These are phyloP conservation scores for Primulina tabacum DNA, from an alignment of 257 asterid genomes.

Conservation along the genomic window DNA sequence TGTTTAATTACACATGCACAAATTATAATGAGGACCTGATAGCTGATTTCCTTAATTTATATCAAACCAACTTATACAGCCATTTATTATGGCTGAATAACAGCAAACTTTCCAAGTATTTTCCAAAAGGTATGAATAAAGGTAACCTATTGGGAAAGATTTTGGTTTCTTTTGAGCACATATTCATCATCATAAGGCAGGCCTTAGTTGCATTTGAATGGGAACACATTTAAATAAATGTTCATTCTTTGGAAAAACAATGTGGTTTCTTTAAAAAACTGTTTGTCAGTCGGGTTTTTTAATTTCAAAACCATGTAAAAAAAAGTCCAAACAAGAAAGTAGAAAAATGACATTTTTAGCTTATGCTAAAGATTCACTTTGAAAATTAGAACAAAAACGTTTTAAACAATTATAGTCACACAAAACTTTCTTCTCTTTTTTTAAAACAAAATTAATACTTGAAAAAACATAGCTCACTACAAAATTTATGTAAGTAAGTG, in stretches of 20 bases:
- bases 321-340: neutral
- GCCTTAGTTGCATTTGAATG: neutral
- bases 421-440: neutral
- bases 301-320: neutral
- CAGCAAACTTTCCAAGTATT: neutral
- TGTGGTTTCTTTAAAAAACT: neutral
- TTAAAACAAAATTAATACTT: neutral
- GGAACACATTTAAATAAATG: neutral
- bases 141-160: neutral
- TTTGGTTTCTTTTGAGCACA: neutral
- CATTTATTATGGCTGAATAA: neutral
- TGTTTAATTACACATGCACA: slow-evolving; percentile 9
- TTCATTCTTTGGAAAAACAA: neutral
- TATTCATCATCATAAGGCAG: neutral
- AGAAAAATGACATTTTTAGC: neutral
- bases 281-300: neutral
- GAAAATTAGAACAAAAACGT: too few relatives aligned
- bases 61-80: neutral
- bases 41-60: neutral
- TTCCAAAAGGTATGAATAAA: neutral
- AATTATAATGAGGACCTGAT: neutral
- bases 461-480: too few relatives aligned
- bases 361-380: too few relatives aligned
- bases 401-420: neutral
- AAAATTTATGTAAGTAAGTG: too few relatives aligned